phyloP scores from a whole-genome alignment of 345 rosid genomes.

The Populus ilicifolia region DNA sequence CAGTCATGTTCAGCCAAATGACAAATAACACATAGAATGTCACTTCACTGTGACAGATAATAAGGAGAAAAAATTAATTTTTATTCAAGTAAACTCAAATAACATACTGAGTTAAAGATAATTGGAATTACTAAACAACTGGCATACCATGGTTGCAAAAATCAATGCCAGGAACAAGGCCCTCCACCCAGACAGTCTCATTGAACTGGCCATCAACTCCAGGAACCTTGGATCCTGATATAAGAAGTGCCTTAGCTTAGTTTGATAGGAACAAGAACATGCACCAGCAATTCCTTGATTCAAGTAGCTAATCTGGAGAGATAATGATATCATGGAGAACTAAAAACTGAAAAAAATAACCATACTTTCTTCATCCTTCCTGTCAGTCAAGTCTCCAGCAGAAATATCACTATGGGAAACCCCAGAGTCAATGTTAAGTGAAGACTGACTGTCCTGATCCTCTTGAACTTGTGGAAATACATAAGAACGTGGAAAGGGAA shows the following conservation, averaged over 20 bases:
- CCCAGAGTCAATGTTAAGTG: conserved; percentile 12
- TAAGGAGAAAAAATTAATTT: too few relatives aligned
- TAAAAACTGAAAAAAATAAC: conserved; percentile 11
- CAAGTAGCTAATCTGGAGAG: neutral
- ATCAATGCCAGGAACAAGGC: conserved; percentile 97
- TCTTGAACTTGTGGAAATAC: conserved; percentile 71
- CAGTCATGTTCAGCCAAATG: conserved; percentile 6
- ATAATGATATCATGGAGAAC: neutral
- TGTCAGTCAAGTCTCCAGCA: conserved; percentile 12
- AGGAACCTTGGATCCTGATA: conserved; percentile 30
- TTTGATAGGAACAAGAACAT: conserved; percentile 15
- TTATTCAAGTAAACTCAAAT: neutral
- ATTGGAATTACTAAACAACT: conserved; percentile 4
- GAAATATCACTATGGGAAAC: conserved; percentile 18
- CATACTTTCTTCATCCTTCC: conserved; percentile 36
- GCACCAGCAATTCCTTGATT: neutral
- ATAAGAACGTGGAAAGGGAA: conserved; percentile 81
- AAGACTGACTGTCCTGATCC: conserved; percentile 18
- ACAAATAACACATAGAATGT: neutral
- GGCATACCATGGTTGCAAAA: conserved; percentile 90
- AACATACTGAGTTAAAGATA: neutral
- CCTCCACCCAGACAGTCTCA: conserved; percentile 90
- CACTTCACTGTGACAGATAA: too few relatives aligned
- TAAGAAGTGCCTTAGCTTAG: conserved; percentile 8
- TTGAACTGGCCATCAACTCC: conserved; percentile 22